Percentiles rank a stretch among this genome's conserved stretches.
These are phyloP conservation scores for Phytophthora meadii DNA, from an alignment of 352 stramenopile species.

Conservation along the genomic window DNA sequence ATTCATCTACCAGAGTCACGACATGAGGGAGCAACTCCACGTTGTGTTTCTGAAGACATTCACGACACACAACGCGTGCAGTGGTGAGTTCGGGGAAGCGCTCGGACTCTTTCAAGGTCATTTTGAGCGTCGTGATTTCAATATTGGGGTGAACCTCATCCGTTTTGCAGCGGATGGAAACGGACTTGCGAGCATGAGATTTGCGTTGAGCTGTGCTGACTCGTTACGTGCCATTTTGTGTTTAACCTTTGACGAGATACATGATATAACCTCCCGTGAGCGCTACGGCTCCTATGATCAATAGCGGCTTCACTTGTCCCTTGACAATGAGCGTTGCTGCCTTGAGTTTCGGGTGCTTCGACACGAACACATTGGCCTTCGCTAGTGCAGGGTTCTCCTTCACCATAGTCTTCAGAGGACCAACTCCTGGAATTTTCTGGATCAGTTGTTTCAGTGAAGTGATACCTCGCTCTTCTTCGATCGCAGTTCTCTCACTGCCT, in stretches of 20 bases:
- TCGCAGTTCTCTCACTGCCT: not conserved
- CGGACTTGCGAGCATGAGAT: not conserved
- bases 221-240: too few relatives aligned
- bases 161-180: constrained; percentile 9
- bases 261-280: constrained; percentile 21
- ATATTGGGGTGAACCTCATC: not conserved
- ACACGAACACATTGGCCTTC: constrained; percentile 8
- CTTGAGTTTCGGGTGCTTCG: constrained; percentile 3
- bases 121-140: not conserved
- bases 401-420: constrained; percentile 12
- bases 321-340: constrained; percentile 8
- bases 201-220: too few relatives aligned
- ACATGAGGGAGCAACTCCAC: constrained; percentile 20
- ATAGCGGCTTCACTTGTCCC: constrained; percentile 14
- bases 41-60: constrained; percentile 21
- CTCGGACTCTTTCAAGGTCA: not conserved
- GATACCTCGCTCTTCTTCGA: constrained; percentile 18
- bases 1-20: constrained; percentile 23
- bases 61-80: constrained; percentile 14
- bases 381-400: not conserved
- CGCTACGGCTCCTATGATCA: constrained; percentile 20
- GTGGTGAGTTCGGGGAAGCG: constrained; percentile 9
- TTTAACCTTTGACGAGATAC: constrained; percentile 19
- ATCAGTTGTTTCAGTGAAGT: constrained; percentile 8
- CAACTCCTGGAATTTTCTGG: constrained; percentile 5